These are phyloP conservation scores for Barnettozyma siamensis DNA, from an alignment of 805 yeast species.

Conservation along the genomic window DNA sequence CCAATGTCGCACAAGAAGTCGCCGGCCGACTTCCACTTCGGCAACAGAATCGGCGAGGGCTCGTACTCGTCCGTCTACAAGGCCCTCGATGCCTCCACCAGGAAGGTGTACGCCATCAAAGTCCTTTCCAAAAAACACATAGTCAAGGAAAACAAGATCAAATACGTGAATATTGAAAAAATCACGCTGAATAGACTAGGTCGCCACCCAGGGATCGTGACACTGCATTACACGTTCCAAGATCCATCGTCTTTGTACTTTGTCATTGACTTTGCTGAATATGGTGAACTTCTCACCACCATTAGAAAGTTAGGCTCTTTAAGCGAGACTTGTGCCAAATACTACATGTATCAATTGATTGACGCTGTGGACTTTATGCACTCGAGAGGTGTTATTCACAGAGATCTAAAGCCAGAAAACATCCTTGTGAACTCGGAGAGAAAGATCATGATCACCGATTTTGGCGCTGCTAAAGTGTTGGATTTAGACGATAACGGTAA, in stretches of 20 bases:
- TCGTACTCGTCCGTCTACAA: conserved; percentile 91
- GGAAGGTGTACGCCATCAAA: conserved; percentile 82
- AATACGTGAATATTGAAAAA: conserved; percentile 94
- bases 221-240: conserved; percentile 89
- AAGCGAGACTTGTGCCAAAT: conserved; percentile 67
- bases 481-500: conserved; percentile 29
- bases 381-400: conserved; percentile 80
- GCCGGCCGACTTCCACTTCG: conserved; percentile 75
- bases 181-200: conserved; percentile 83
- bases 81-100: conserved; percentile 69
- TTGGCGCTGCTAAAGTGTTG: conserved; percentile 91
- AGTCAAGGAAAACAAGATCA: conserved; percentile 88
- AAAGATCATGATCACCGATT: conserved; percentile 89
- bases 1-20: conserved; percentile 40
- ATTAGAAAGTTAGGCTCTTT: conserved; percentile 74
- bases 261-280: conserved; percentile 89
- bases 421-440: conserved; percentile 79
- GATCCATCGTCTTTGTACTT: conserved; percentile 84
- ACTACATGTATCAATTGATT: conserved; percentile 80
- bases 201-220: conserved; percentile 91
- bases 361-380: conserved; percentile 91
- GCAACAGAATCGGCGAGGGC: conserved; percentile 87
- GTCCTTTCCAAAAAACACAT: conserved; percentile 89
- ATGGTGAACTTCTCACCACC: conserved; percentile 85
- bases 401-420: conserved; percentile 95